Percentiles rank a stretch among this genome's conserved stretches.
phyloP scores from a whole-genome alignment of 1,284 basidiomycete species.

The Meira nashicola region DNA sequence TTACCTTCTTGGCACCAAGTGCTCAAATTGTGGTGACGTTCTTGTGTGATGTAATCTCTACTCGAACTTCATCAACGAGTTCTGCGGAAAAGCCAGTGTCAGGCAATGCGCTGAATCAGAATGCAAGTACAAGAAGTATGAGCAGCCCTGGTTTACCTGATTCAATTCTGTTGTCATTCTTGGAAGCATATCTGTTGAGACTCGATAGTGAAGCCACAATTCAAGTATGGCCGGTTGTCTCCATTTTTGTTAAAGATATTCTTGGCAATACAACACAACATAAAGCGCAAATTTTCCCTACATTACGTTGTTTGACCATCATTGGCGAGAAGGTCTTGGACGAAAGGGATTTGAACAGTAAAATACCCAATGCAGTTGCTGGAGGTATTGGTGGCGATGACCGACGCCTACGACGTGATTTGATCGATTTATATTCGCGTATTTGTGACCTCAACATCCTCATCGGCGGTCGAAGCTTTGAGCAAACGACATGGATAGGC shows the following conservation, averaged over 20 bases:
- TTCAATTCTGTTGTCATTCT: slow-evolving; percentile 66
- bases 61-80: slow-evolving; percentile 21
- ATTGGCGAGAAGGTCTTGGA: slow-evolving; percentile 74
- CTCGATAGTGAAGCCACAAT: slow-evolving; percentile 82
- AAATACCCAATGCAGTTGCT: background rate
- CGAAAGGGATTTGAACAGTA: too few relatives aligned
- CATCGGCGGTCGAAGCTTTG: slow-evolving; percentile 69
- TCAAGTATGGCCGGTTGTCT: slow-evolving; percentile 73
- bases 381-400: slow-evolving; percentile 61
- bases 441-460: slow-evolving; percentile 74
- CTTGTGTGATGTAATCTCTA: slow-evolving; percentile 65
- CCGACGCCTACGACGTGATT: slow-evolving; percentile 75
- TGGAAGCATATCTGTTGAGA: slow-evolving; percentile 78
- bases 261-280: slow-evolving; percentile 53
- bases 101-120: background rate
- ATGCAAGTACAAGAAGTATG: background rate
- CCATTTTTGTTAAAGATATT: slow-evolving; percentile 76
- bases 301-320: slow-evolving; percentile 73
- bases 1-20: slow-evolving; percentile 76
- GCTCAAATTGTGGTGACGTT: slow-evolving; percentile 84
- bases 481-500: slow-evolving; percentile 47
- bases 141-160: slow-evolving; percentile 27
- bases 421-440: slow-evolving; percentile 84
- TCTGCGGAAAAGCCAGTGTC: background rate
- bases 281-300: slow-evolving; percentile 64